phyloP scores from a whole-genome alignment of 2,329 filamentous ascomycete species.

The Conoideocrella luteorostrata region DNA sequence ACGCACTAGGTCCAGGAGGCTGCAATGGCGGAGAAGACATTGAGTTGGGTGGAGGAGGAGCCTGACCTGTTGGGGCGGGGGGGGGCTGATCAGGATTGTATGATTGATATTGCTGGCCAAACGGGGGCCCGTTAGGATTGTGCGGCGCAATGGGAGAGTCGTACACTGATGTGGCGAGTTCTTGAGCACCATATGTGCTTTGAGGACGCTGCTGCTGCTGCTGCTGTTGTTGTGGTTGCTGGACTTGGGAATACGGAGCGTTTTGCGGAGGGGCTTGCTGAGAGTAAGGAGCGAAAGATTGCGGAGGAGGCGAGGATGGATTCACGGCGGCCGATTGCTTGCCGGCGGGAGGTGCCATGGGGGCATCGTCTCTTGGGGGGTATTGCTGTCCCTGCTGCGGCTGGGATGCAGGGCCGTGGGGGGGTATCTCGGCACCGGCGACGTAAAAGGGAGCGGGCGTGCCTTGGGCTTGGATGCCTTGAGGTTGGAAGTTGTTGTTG shows the following conservation, averaged over 20 bases:
- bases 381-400: conserved; percentile 31
- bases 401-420: conserved; percentile 33
- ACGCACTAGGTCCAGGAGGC: conserved; percentile 36
- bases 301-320: conserved; percentile 44
- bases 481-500: conserved; percentile 25
- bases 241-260: conserved; percentile 38
- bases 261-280: conserved; percentile 21
- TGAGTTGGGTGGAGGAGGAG: conserved; percentile 20
- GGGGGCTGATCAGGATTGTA: conserved; percentile 34
- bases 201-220: conserved; percentile 48
- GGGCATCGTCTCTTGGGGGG: conserved; percentile 45
- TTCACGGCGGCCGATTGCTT: conserved; percentile 25
- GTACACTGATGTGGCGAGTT: conserved; percentile 71
- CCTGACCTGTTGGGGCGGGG: conserved; percentile 31
- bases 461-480: conserved; percentile 41
- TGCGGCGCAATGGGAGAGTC: conserved; percentile 62
- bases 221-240: conserved; percentile 4
- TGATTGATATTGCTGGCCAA: conserved; percentile 31
- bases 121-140: conserved; percentile 29
- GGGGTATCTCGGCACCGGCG: conserved; percentile 49
- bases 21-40: conserved; percentile 39
- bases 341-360: conserved; percentile 24
- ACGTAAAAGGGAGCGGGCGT: conserved; percentile 60
- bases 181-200: conserved; percentile 67
- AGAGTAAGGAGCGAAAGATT: conserved; percentile 37